Evolutionary conservation across 129 eudicot species (phyloP).

Genomic region (Chrysanthemum seticuspe): DNA sequence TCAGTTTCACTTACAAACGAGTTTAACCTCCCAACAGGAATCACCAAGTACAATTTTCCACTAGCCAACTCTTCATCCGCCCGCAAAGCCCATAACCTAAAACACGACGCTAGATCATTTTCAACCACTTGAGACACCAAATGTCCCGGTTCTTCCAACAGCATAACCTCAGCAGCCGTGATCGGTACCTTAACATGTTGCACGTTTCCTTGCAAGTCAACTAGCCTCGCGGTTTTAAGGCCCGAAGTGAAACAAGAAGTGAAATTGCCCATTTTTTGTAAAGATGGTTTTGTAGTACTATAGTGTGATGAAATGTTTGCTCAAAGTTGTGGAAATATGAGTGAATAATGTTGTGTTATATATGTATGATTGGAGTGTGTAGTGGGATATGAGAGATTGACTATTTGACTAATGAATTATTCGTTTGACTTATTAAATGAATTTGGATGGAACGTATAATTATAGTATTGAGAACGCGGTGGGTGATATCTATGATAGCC

Average conservation of each 20-base stretch:
- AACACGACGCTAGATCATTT: conserved; percentile 23
- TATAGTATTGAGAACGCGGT: conserved; percentile 14
- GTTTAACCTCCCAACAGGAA: conserved; percentile 39
- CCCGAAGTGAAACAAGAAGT: conserved; percentile 20
- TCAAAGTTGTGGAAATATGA: background rate
- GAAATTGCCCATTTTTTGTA: conserved; percentile 39
- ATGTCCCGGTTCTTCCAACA: conserved; percentile 49
- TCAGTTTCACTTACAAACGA: conserved; percentile 38
- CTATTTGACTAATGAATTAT: background rate
- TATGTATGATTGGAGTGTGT: background rate
- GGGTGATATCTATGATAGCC: too few relatives aligned
- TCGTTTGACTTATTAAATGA: background rate
- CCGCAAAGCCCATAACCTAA: conserved; percentile 33
- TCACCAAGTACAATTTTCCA: conserved; percentile 38
- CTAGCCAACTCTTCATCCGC: conserved; percentile 38
- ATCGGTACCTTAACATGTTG: conserved; percentile 27
- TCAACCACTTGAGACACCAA: conserved; percentile 29
- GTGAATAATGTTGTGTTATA: background rate
- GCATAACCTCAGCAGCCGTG: conserved; percentile 59
- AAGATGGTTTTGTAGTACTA: background rate
- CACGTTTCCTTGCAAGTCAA: conserved; percentile 32
- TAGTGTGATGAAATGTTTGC: background rate
- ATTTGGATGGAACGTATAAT: background rate
- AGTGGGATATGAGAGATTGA: background rate
- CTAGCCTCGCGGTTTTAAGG: conserved; percentile 30